Evolutionary conservation across 306 rosid species (phyloP), one percentile per base, ranked within the genome.

Genomic region (Arachis hypogaea): DNA sequence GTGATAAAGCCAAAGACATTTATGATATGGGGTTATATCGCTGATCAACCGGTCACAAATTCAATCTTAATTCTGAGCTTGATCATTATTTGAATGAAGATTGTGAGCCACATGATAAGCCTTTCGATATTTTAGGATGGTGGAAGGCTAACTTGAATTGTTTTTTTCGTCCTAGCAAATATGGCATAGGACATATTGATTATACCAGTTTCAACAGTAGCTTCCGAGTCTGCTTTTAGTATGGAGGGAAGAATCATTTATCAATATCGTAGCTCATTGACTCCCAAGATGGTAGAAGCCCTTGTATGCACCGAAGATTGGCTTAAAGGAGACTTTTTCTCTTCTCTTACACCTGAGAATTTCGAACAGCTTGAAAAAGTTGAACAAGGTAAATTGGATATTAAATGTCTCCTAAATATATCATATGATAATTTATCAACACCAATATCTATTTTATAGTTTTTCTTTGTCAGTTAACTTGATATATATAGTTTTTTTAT

Each of bases 61-160:
- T 55, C 22, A 41, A 11, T 41, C 33, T 30, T 6, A 66, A 63
- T 51, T 51, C 33, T 5, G 71, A 74, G 28, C 33, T 74, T 18
- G 45, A 46, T 3, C 64, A 22, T 52, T 63, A 74, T 66, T 63
- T 63, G 44, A 68, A 52, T 2, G 63, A 74, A 63, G 41, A 16
- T 54, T 3, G 63, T 50, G 78, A 74, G 41, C n/a, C 52, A 14
- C 0, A 47, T 5, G 11, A 47, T 8, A 9, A 9, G 3, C 9
- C 18, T 38, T 73, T 73, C 22, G 70, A 73, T 40, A 12, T 73
- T 11, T 45, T 73, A 61, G 50, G 22, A 28, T 73, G 51, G 69
- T 73, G 70, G 54, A 62, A 50, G 44, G 9, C 22, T 6, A 62
- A 51, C 28, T 22, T 1, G 28, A 22, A 22, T 22, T 1, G 1